phyloP scores from a whole-genome alignment of 2,329 filamentous ascomycete species.

The Teratosphaeria zuluensis region DNA sequence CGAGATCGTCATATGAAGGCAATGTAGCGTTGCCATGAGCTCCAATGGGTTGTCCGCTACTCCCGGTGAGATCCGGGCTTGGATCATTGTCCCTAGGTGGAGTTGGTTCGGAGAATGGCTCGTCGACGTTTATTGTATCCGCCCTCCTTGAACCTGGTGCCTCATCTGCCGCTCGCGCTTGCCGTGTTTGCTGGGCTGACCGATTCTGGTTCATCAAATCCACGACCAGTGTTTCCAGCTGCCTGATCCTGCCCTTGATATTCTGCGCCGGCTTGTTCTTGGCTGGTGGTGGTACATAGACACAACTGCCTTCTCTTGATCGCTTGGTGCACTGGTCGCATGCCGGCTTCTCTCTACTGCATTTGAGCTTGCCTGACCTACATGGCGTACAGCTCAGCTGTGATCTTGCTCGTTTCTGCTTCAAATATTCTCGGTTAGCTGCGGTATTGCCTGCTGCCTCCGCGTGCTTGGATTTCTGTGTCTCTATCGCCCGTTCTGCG shows the following conservation, averaged over 20 bases:
- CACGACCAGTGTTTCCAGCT: slow-evolving; percentile 26
- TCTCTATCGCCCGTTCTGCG: background rate
- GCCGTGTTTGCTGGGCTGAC: background rate
- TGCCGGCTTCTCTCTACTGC: slow-evolving; percentile 24
- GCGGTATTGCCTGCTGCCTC: background rate
- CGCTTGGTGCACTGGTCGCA: slow-evolving; percentile 31
- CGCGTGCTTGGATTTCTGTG: background rate
- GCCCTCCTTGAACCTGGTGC: background rate
- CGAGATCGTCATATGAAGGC: no score
- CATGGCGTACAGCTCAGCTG: slow-evolving; percentile 29
- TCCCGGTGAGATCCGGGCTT: no score
- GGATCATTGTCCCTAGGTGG: no score
- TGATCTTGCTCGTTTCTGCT: slow-evolving; percentile 27
- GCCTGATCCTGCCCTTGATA: slow-evolving; percentile 26
- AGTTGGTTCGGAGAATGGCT: background rate
- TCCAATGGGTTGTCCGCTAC: no score
- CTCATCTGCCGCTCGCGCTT: background rate
- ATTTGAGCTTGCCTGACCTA: slow-evolving; percentile 28
- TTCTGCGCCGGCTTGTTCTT: slow-evolving; percentile 24
- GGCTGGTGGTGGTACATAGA: slow-evolving; percentile 23
- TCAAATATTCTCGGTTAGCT: slow-evolving; percentile 11
- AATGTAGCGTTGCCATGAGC: no score
- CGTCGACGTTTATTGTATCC: background rate
- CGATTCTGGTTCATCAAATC: slow-evolving; percentile 26
- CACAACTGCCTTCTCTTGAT: slow-evolving; percentile 19